These are phyloP conservation scores for Tricholoma sp. DNA, from an alignment of 768 basidiomycete species.

Conservation along the genomic window DNA sequence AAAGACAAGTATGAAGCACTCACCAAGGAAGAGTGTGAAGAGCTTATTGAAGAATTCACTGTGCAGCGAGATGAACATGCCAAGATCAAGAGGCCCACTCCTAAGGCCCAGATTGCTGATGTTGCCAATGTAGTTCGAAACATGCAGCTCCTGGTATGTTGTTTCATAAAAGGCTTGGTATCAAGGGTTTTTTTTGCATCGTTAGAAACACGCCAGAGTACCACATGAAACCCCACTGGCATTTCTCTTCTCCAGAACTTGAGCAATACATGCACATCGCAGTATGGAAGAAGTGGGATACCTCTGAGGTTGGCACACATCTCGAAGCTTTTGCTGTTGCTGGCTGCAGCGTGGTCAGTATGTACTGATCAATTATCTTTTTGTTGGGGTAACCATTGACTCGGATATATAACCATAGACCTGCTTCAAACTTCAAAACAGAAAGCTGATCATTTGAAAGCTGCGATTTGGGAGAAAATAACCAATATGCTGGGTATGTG, in stretches of 20 bases:
- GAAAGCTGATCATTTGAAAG: too few species aligned
- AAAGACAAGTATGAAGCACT: background rate
- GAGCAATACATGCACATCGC: too few species aligned
- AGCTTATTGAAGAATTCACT: background rate
- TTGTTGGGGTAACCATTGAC: background rate
- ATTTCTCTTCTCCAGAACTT: background rate
- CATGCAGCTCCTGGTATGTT: background rate
- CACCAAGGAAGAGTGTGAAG: too few species aligned
- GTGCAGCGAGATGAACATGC: background rate
- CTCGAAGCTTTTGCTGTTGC: background rate
- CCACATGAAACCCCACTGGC: too few species aligned
- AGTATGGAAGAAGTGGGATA: background rate
- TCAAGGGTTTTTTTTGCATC: too few species aligned
- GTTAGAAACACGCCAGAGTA: background rate
- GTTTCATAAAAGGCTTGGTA: background rate
- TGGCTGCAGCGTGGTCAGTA: background rate
- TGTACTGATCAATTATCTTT: background rate
- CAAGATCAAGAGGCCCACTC: too few species aligned
- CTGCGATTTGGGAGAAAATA: background rate
- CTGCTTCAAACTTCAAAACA: background rate
- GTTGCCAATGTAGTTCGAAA: background rate
- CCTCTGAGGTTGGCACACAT: too few species aligned
- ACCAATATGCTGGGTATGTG: background rate
- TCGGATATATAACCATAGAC: background rate
- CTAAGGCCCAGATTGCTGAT: background rate